These are phyloP conservation scores for Plantago coronopus DNA, from an alignment of 305 asterid genomes.

Conservation along the genomic window DNA sequence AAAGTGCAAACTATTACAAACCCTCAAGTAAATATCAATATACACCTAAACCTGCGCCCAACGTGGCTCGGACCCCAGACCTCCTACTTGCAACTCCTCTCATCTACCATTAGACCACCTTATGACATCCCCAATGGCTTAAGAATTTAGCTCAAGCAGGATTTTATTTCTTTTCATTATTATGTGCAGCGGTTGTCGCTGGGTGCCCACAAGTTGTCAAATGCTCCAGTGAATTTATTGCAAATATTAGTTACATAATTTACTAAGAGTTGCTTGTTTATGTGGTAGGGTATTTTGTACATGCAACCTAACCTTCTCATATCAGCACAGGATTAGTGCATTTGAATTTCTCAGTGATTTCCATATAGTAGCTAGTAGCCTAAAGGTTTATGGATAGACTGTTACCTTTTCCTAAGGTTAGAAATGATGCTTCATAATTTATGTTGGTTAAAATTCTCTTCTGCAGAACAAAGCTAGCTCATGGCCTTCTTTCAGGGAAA, in stretches of 20 bases:
- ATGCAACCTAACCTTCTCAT: background rate
- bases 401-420: background rate
- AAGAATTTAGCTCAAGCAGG: too few species aligned
- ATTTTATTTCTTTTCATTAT: too few species aligned
- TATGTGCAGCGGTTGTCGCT: too few species aligned
- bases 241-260: background rate
- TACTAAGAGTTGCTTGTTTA: background rate
- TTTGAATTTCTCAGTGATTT: background rate
- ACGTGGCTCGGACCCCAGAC: too few species aligned
- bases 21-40: too few species aligned
- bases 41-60: too few species aligned
- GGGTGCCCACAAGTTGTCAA: too few species aligned
- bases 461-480: constrained; percentile 83
- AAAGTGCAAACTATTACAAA: too few species aligned
- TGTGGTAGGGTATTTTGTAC: background rate
- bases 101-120: too few species aligned
- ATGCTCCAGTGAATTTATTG: background rate
- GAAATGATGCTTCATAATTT: background rate
- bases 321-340: background rate
- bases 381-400: background rate
- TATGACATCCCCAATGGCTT: too few species aligned
- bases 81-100: too few species aligned
- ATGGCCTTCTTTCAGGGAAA: constrained; percentile 95
- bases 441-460: constrained; percentile 21
- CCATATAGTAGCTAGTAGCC: background rate